Base-by-base conservation (phyloP, 257 asterid genomes). In the Jacaranda copaia region DNA sequence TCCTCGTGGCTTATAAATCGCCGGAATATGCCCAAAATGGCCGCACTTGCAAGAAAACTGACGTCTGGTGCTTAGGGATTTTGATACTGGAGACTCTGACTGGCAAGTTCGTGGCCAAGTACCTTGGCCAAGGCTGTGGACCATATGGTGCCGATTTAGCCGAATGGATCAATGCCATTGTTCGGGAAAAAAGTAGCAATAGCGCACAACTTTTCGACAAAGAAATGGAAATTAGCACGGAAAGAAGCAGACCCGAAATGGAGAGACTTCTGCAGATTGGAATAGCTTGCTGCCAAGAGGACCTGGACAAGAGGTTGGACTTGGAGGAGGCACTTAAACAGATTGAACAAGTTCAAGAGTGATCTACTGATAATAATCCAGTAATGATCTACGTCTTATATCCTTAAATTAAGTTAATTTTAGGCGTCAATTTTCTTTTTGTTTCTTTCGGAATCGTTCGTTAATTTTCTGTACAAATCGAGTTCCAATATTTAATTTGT, bases 61-160 rank as follows among this genome's bases (percentile, higher is more conserved):
- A 95, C 19, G 96, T 93, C 4, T 95, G 99, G 99, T 87, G 94
- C 85, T 84, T 95, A 9, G 99, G 99, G 35, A 78, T 93, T 19
- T 61, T 95, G 74, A 93, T 93, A 64, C 14, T 95, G 5, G 99
- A 95, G 82, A 88, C 86, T 0, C 74, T 95, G 10, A 91, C 97
- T 0, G 93, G 96, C 5, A 93, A 84, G 82, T 82, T 84, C 13
- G 96, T 94, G 1, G 85, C 93, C 64, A 90, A 86, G 73, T 89
- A 85, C 78, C 76, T 92, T 0, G 81, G 77, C 6, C 93, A 85
- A 40, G 86, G 87, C 16, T 14, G 82, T 9, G 87, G 83, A 0
- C 80, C 51, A 4, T 79, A 83, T 70, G 88, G 80, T 1, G 35
- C 85, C 0, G 88, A 85, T 7, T 56, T 90, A 43, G 87, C 92